These are phyloP conservation scores for Sporothrix luriei DNA, from an alignment of 2,329 filamentous ascomycete species.

Conservation along the genomic window DNA sequence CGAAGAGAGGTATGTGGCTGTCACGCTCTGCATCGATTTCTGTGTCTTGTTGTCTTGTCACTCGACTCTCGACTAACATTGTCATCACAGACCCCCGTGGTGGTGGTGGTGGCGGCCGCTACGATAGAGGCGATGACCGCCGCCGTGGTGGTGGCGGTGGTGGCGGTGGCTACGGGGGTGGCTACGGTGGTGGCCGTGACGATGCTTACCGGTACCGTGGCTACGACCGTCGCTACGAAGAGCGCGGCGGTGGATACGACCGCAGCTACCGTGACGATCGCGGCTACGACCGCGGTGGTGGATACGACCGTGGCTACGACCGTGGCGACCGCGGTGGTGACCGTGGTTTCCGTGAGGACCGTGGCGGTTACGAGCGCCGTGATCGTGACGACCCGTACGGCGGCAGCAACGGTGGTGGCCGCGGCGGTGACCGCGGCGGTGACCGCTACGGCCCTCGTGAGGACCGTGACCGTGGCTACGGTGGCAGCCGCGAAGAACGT, in stretches of 20 bases:
- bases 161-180: slow-evolving; percentile 60
- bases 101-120: slow-evolving; percentile 56
- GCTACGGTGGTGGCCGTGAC: slow-evolving; percentile 49
- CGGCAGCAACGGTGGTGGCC: slow-evolving; percentile 45
- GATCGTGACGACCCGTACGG: slow-evolving; percentile 48
- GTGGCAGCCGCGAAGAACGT: slow-evolving; percentile 42
- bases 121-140: slow-evolving; percentile 61
- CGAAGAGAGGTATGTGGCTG: slow-evolving; percentile 81
- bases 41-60: background rate
- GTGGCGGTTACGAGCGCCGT: slow-evolving; percentile 55
- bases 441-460: slow-evolving; percentile 54
- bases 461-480: slow-evolving; percentile 49
- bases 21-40: background rate
- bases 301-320: slow-evolving; percentile 49
- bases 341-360: slow-evolving; percentile 41
- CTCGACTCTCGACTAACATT: background rate
- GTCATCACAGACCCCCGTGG: slow-evolving; percentile 42
- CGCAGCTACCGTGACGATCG: slow-evolving; percentile 55
- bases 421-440: slow-evolving; percentile 48
- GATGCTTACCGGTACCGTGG: slow-evolving; percentile 44
- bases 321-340: slow-evolving; percentile 39
- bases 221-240: slow-evolving; percentile 45
- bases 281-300: slow-evolving; percentile 51
- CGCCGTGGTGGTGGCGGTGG: slow-evolving; percentile 42
- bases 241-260: slow-evolving; percentile 48